Percentiles rank a stretch among this genome's conserved stretches.
These are phyloP conservation scores for Leccinum subrobustum DNA, from an alignment of 1,284 basidiomycete genomes.

Conservation along the genomic window DNA sequence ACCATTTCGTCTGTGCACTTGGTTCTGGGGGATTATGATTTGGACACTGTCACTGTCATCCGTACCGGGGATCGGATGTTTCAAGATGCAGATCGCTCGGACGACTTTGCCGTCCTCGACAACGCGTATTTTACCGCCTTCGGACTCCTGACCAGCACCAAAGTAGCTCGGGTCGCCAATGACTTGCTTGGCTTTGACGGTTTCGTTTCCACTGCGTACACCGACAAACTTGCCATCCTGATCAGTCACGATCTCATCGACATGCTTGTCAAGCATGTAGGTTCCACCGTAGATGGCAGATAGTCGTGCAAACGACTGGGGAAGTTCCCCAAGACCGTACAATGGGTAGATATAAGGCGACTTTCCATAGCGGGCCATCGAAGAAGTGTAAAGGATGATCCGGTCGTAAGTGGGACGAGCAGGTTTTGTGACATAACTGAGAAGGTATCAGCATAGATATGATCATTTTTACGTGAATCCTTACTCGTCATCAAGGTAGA, in stretches of 20 bases:
- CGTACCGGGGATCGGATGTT: conserved; percentile 97
- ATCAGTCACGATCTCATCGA: conserved; percentile 90
- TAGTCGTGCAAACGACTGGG: conserved; percentile 97
- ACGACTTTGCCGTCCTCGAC: conserved; percentile 95
- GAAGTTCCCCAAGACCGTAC: conserved; percentile 98
- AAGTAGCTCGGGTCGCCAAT: conserved; percentile 99
- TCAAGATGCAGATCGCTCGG: conserved; percentile 96
- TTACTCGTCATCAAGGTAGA: conserved; percentile 96
- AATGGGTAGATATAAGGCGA: conserved; percentile 99
- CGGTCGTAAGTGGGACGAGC: conserved; percentile 92
- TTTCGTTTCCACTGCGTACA: conserved; percentile 88
- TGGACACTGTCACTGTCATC: conserved; percentile 95
- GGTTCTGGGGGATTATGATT: conserved; percentile 99
- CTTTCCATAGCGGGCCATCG: conserved; percentile 99
- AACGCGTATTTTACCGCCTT: conserved; percentile 81
- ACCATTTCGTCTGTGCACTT: conserved; percentile 94
- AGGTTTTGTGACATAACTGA: conserved; percentile 89
- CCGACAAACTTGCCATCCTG: conserved; percentile 89
- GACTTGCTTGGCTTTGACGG: conserved; percentile 95
- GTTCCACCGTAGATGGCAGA: conserved; percentile 99
- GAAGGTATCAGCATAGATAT: conserved; percentile 3
- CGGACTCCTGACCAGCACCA: conserved; percentile 61
- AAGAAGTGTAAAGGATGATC: conserved; percentile 96
- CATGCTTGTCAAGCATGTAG: conserved; percentile 98
- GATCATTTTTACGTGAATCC: conserved; percentile 29